Percentiles rank a stretch among this genome's conserved stretches.
phyloP scores from a whole-genome alignment of 805 yeast genomes.

The Monosporozyma siamensis region DNA sequence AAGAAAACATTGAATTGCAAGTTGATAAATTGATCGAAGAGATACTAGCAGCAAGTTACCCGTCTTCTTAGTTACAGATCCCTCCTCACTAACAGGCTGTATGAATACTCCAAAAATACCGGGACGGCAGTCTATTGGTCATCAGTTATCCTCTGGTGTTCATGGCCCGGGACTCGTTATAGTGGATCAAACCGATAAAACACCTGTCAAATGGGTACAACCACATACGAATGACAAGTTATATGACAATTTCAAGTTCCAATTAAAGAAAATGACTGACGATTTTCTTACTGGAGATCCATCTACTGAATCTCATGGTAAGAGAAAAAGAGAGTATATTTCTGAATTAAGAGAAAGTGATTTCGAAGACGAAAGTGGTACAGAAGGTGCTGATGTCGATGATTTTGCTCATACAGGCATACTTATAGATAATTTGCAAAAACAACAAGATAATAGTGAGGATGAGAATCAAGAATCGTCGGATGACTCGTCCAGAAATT shows the following conservation, averaged over 20 bases:
- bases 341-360: slow-evolving; percentile 1
- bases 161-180: slow-evolving; percentile 3
- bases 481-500: too few relatives aligned
- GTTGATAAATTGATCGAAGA: background rate
- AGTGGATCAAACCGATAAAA: background rate
- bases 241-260: background rate
- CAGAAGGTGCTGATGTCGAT: slow-evolving; percentile 1
- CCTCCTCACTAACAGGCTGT: background rate
- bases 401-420: background rate
- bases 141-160: slow-evolving; percentile 5
- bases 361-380: slow-evolving; percentile 1
- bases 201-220: background rate
- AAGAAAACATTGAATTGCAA: background rate
- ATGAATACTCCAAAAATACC: slow-evolving; percentile 5
- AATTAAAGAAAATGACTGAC: background rate
- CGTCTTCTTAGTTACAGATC: too few relatives aligned
- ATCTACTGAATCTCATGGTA: background rate
- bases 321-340: background rate
- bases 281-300: background rate
- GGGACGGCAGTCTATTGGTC: background rate
- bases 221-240: background rate
- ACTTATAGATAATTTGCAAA: background rate
- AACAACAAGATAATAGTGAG: background rate
- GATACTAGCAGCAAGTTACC: background rate
- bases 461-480: background rate